These are phyloP conservation scores for Geranomyces michiganensis DNA, from an alignment of 192 early-diverging fungal genomes.

Conservation along the genomic window DNA sequence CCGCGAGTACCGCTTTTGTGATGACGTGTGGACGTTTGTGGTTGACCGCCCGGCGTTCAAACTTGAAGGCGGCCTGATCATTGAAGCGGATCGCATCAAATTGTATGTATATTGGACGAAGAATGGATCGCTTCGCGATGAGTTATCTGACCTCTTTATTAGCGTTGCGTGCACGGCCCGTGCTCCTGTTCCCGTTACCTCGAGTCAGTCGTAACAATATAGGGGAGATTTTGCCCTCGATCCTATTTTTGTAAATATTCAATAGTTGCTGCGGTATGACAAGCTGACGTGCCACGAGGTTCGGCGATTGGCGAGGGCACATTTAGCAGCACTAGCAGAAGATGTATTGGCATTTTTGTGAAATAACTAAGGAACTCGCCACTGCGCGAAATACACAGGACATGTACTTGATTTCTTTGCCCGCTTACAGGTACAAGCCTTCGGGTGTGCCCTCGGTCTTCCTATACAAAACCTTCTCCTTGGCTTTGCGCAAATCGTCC, in stretches of 20 bases:
- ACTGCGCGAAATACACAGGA: too few relatives aligned
- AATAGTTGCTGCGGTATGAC: too few relatives aligned
- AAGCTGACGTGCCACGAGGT: too few relatives aligned
- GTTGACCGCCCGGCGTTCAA: constrained; percentile 83
- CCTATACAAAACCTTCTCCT: constrained; percentile 97
- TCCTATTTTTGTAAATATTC: neutral
- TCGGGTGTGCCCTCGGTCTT: constrained; percentile 99
- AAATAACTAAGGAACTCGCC: too few relatives aligned
- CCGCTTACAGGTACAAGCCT: constrained; percentile 56
- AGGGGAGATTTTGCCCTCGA: neutral
- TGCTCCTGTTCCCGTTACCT: neutral
- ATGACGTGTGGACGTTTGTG: constrained; percentile 99
- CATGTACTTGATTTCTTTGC: too few relatives aligned
- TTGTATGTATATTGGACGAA: constrained; percentile 52
- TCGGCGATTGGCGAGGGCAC: too few relatives aligned
- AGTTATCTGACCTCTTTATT: neutral
- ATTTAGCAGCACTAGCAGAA: too few relatives aligned
- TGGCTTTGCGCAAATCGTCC: constrained; percentile 96
- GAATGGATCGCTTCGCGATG: too few relatives aligned
- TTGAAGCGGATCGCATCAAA: constrained; percentile 88
- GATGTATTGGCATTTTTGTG: too few relatives aligned
- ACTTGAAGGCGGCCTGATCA: constrained; percentile 76
- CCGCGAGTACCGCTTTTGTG: constrained; percentile 90
- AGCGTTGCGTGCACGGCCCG: constrained; percentile 21
- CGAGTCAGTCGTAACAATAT: neutral